Percentiles rank a stretch among this genome's conserved stretches.
These are phyloP conservation scores for Pichia sp. DNA, from an alignment of 1,139 yeast genomes.

Conservation along the genomic window DNA sequence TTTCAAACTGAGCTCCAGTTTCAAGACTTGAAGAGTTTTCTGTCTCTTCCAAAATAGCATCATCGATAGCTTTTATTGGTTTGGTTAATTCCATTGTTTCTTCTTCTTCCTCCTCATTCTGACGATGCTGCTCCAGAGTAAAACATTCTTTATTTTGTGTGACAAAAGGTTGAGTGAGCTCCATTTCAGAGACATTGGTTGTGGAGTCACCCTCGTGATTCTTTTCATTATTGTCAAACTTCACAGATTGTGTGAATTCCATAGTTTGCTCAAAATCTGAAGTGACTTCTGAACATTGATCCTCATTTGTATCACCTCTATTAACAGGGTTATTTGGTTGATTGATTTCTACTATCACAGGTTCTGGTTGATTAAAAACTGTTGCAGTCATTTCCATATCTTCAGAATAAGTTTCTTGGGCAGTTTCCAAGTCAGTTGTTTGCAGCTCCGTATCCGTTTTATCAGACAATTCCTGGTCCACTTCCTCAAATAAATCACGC, in stretches of 20 bases:
- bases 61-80: not conserved
- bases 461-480: conserved; percentile 6
- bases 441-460: not conserved
- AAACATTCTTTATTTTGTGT: too few relatives aligned
- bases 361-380: not conserved
- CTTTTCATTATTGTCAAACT: not conserved
- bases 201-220: not conserved
- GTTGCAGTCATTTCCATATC: conserved; percentile 21
- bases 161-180: conserved; percentile 10
- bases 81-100: conserved; percentile 7
- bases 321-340: not conserved
- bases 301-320: not conserved
- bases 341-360: not conserved
- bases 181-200: conserved; percentile 6
- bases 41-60: not conserved
- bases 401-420: conserved; percentile 1
- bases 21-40: not conserved
- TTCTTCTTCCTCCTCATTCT: conserved; percentile 1
- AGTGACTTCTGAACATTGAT: not conserved
- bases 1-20: not conserved
- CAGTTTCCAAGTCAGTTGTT: not conserved
- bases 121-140: not conserved
- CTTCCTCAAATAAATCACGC: conserved; percentile 13
- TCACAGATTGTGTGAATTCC: conserved; percentile 10
- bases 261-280: conserved; percentile 4